Evolutionary conservation across 805 yeast genomes (phyloP).

Genomic region (Nakazawaea ernobii): DNA sequence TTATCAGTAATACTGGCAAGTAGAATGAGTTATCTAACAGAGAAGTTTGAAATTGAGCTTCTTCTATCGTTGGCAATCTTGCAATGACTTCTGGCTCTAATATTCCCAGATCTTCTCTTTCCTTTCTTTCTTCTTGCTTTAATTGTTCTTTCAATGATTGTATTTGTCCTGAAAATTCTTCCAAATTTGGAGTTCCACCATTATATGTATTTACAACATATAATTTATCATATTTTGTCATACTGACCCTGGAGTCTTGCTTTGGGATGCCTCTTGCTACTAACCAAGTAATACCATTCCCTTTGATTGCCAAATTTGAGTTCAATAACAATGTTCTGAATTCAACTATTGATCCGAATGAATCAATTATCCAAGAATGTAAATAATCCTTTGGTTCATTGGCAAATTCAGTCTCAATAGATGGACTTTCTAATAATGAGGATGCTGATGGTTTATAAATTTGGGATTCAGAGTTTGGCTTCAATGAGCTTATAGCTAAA

Average conservation of each 20-base stretch:
- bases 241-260: conserved; percentile 13
- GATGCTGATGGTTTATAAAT: conserved; percentile 18
- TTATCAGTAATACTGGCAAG: conserved; percentile 64
- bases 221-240: conserved; percentile 38
- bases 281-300: conserved; percentile 90
- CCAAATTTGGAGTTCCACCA: conserved; percentile 75
- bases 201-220: conserved; percentile 80
- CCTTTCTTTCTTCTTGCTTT: conserved; percentile 24
- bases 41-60: conserved; percentile 32
- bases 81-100: conserved; percentile 1
- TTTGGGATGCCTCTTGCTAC: conserved; percentile 46
- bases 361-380: conserved; percentile 42
- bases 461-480: conserved; percentile 17
- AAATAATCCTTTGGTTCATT: conserved; percentile 27
- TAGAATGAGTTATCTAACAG: conserved; percentile 33
- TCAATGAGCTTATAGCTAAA: conserved; percentile 41
- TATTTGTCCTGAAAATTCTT: conserved; percentile 48
- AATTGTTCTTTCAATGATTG: conserved; percentile 28
- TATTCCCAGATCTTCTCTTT: neutral
- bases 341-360: conserved; percentile 75
- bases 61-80: conserved; percentile 28
- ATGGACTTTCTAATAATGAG: conserved; percentile 42
- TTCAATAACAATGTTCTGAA: conserved; percentile 65
- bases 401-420: conserved; percentile 20
- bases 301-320: conserved; percentile 68